Base-by-base conservation (phyloP, 2,329 filamentous ascomycete species). In the Nigrograna mackinnonii region DNA sequence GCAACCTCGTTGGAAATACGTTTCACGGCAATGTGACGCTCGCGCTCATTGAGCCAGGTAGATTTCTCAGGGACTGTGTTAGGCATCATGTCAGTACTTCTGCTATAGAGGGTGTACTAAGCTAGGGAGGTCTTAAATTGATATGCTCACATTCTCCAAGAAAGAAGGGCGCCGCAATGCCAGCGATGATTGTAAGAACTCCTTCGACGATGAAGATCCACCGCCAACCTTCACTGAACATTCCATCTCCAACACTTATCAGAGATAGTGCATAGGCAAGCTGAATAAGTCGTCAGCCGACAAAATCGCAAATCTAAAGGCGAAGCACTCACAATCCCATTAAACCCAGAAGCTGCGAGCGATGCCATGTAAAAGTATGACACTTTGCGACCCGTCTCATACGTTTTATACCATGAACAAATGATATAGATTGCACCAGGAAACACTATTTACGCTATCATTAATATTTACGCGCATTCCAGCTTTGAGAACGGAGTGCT, bases 211-310 rank as follows among this genome's bases (percentile, higher is more conserved):
- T 55, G 41, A 57, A 58, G 19, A 58, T 57, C 60, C 61, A 64
- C 26, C 62, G 47, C 62, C 64, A 65, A 6, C 63, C 63, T 20
- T 52, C 47, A 3, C 42, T 34, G 36, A 62, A 66, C 46, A 58
- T 60, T 4, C 62, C 60, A 35, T 64, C 48, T 2, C 62, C 64
- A 4, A 65, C 60, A 9, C 46, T 41, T 19, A 67, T 67, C 14
- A 65, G 44, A 1, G 62, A 64, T 5, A 67, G 35, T 4, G 53
- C 59, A 33, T 66, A 66, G 2, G 64, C 63, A 26, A 67, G 54
- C 53, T 57, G 39, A 3, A 1, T 6, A 17, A 20, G 28, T 7
- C 6, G 21, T 21, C 4, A 11, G 6, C 5, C 5, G n/a, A 21
- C 3, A n/a, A 7, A 11, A n/a, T 14, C 26, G 14, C 16, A 5